Evolutionary conservation across 2,329 filamentous ascomycete genomes (phyloP), one percentile per base, ranked within the genome.

Genomic region (Diaporthe citriasiana): DNA sequence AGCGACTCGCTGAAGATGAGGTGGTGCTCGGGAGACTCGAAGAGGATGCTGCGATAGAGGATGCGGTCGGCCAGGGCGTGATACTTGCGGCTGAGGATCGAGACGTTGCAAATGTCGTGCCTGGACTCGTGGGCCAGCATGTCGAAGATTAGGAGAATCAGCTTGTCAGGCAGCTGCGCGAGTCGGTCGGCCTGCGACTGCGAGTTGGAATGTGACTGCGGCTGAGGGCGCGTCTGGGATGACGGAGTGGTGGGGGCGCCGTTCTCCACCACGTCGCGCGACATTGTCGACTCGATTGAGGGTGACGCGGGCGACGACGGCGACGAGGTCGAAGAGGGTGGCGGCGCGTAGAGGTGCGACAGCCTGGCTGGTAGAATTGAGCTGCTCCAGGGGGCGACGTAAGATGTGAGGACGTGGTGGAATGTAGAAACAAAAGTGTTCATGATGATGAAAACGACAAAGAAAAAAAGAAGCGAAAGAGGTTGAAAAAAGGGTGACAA

Each of bases 1-100:
- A 88, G 84, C 13, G 86, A 87, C 79, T 87, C 81, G 77, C 85
- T 85, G 78, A 88, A 88, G 71, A 83, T 82, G 19, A 88, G 80
- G 75, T 88, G 86, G 30, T 87, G 83, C 76, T 87, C 84, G 0
- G 86, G 85, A 40, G 82, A 83, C 50, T 85, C 81, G 80, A 87
- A 88, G 30, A 82, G 82, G 2, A 88, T 84, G 6, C 81, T 84
- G 77, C 85, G 83, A 79, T 88, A 87, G 30, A 88, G 81, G 12
- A 88, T 80, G 4, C 85, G 83, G 76, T 88, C 86, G 76, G 85
- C 85, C 30, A 87, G 78, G 59, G 79, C 78, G 76, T 88, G 86
- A 76, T 85, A 84, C 33, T 79, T 80, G 69, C 82, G 82, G 78
- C 82, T 87, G 51, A 87, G 80, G 15, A 83, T 82, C 51, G 85